phyloP scores from a whole-genome alignment of 176 grass and related monocot genomes.

The Ensete glaucum region DNA sequence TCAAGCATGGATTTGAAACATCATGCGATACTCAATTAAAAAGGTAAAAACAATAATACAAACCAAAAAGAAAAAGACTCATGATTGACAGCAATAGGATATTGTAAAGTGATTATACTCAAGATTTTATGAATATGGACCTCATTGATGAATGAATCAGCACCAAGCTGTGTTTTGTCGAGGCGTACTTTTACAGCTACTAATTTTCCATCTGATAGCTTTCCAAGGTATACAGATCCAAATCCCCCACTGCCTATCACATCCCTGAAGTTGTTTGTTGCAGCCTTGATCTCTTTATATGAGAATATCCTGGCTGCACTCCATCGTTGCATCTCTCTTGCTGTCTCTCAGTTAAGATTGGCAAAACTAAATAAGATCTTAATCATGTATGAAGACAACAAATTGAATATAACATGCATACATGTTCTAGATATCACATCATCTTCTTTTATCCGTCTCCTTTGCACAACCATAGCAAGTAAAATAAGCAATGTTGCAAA shows the following conservation, averaged over 20 bases:
- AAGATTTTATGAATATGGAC: conserved; percentile 18
- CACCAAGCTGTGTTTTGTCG: conserved; percentile 32
- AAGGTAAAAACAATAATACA: neutral
- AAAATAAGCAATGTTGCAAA: conserved; percentile 1
- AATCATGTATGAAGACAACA: neutral
- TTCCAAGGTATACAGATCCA: conserved; percentile 31
- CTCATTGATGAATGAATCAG: conserved; percentile 35
- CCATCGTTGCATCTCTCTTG: conserved; percentile 22
- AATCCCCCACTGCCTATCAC: conserved; percentile 29
- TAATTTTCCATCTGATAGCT: conserved; percentile 29
- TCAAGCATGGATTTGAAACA: no score
- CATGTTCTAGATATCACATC: neutral
- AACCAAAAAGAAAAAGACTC: neutral
- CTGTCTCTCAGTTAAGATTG: neutral
- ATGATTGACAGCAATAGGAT: neutral
- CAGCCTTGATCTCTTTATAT: conserved; percentile 29
- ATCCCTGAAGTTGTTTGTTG: conserved; percentile 37
- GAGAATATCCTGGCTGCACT: conserved; percentile 21
- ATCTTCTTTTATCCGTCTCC: neutral
- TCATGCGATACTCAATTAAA: neutral
- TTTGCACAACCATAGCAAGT: neutral
- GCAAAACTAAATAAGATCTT: neutral
- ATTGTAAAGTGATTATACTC: neutral
- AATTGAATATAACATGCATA: neutral
- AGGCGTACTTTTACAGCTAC: conserved; percentile 33